phyloP scores from a whole-genome alignment of 1,284 basidiomycete genomes.

The Irpex rosettiformis region DNA sequence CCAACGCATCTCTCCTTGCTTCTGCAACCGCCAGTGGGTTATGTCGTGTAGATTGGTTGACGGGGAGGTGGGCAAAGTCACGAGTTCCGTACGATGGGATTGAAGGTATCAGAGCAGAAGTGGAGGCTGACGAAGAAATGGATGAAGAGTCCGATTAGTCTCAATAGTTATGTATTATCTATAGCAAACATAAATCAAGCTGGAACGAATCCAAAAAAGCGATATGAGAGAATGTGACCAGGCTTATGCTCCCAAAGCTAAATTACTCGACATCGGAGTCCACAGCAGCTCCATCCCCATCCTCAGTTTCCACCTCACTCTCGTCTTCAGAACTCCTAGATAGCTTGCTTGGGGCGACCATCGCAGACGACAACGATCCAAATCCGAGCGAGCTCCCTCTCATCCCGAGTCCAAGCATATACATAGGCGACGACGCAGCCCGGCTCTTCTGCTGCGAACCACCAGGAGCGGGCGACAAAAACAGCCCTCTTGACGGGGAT shows the following conservation, averaged over 20 bases:
- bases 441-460: constrained; percentile 35
- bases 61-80: constrained; percentile 63
- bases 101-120: constrained; percentile 38
- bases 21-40: constrained; percentile 81
- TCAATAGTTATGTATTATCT: neutral
- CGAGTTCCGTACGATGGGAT: constrained; percentile 59
- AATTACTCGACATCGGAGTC: constrained; percentile 27
- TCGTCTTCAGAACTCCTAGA: constrained; percentile 8
- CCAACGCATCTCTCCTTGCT: constrained; percentile 64
- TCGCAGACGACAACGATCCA: constrained; percentile 6
- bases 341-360: constrained; percentile 7
- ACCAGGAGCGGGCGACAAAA: constrained; percentile 15
- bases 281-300: constrained; percentile 2
- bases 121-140: constrained; percentile 28
- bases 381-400: constrained; percentile 31
- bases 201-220: neutral
- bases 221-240: neutral
- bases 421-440: constrained; percentile 52
- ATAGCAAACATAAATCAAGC: neutral
- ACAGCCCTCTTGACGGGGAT: constrained; percentile 5
- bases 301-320: constrained; percentile 6
- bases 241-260: neutral
- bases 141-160: constrained; percentile 27
- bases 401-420: constrained; percentile 54
- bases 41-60: constrained; percentile 76